Evolutionary conservation across 345 rosid genomes (phyloP), one percentile per base, ranked within the genome.

Genomic region (Citrus trifoliata): DNA sequence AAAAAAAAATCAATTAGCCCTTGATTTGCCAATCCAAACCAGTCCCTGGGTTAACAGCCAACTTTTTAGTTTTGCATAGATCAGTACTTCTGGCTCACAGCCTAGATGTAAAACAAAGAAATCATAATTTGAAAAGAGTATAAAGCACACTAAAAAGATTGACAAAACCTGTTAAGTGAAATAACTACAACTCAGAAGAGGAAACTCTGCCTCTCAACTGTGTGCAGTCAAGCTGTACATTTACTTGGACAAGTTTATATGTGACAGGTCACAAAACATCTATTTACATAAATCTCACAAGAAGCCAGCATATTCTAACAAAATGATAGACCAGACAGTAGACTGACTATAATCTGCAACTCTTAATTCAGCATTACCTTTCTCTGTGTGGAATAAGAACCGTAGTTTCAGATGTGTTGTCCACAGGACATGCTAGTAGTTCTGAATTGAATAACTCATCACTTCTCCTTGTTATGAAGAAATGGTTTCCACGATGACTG

Each of bases 401-500:
- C 1, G 84, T 87, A 48, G 90, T 92, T 79, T 86, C 86, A 28
- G 93, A 88, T 60, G 83, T 79, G 61, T 92, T 80, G 78, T 90
- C 88, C 71, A 93, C 83, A 3, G 93, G 86, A 78, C 96, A 93
- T 58, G 91, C 96, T 28, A 95, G 58, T 58, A 95, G 25, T 77
- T 93, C 96, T 62, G 99, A 92, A 79, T 95, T 95, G 90, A 88
- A 95, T 79, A 89, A 85, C 66, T 92, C 89, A 63, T 88, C 88
- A 70, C 89, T 95, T 81, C 99, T 92, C 80, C 90, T 86, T 83
- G 60, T 84, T 59, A 95, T 88, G 72, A 93, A 89, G 81, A 95
- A 95, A 86, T 93, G 94, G 74, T 88, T 86, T 80, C 97, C 99
- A 24, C 97, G 90, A 85, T 93, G 99, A 75, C 95, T 86, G 38